Evolutionary conservation across 352 stramenopile species (phyloP), one percentile per base, ranked within the genome.

Genomic region (Blastocystis sp.): DNA sequence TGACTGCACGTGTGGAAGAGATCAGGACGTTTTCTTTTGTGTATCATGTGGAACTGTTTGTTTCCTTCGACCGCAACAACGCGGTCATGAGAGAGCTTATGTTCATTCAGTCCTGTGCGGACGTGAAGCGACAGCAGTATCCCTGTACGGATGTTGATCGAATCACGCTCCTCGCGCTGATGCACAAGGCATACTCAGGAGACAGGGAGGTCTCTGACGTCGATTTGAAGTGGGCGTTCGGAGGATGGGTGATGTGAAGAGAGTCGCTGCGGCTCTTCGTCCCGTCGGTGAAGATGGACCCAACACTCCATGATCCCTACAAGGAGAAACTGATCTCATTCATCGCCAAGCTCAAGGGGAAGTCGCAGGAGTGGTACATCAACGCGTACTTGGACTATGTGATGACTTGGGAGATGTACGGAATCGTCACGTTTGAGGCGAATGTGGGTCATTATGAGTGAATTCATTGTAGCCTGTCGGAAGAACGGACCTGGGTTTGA

Each of bases 401-500:
- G 21, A 81, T 81, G 69, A 81, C 44, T n/a, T 81, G 69, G 69
- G 46, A 81, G 36, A 14, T 81, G 2, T 81, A 81, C 34, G 69
- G 69, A 34, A 44, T 64, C n/a, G 69, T 65, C n/a, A 63, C 56
- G 1, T 81, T 64, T 81, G 24, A 32, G 40, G 69, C 42, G 34
- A 44, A 81, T 24, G 69, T 81, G 29, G 46, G n/a, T 27, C 2
- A 72, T 59, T n/a, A 8, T 46, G 24, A 16, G 0, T 9, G 32
- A 1, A 32, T 63, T 29, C 16, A 27, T 27, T 7, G 24, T 81
- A 81, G 69, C 69, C 69, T 1, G 69, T 81, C 1, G 69, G 69
- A 64, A 40, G 69, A 61, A 81, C n/a, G 32, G 69, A 81, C 42
- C 40, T 81, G 29, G 69, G 69, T 6, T 18, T 63, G 29, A 27